These are phyloP conservation scores for Rhazya stricta DNA, from an alignment of 257 asterid genomes.

Conservation along the genomic window DNA sequence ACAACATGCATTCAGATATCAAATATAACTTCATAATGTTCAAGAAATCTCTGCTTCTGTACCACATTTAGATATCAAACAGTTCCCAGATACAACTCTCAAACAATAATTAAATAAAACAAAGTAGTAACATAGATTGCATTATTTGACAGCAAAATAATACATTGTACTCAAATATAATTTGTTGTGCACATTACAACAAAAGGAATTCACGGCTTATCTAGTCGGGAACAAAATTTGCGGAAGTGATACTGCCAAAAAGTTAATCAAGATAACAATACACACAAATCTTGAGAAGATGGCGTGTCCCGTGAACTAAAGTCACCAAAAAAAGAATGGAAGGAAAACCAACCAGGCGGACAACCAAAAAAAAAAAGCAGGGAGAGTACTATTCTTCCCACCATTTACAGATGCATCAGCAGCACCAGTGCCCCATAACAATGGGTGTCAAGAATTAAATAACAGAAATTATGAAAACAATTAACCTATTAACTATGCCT, in stretches of 20 bases:
- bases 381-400: conserved; percentile 7
- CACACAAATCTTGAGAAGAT: background rate
- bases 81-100: too few relatives aligned
- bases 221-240: background rate
- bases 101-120: background rate
- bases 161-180: background rate
- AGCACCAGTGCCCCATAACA: conserved; percentile 12
- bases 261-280: background rate
- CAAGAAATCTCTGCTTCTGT: background rate
- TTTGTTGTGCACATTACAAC: too few relatives aligned
- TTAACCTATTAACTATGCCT: conserved; percentile 1
- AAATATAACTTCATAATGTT: too few relatives aligned
- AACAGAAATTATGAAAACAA: background rate
- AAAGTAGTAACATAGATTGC: background rate
- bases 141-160: background rate
- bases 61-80: background rate
- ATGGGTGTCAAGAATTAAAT: conserved; percentile 16
- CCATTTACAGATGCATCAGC: conserved; percentile 28
- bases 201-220: background rate
- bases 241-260: background rate
- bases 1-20: background rate
- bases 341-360: background rate
- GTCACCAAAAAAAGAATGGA: background rate
- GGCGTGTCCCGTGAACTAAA: background rate
- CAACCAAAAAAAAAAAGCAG: background rate